Conservation (phyloP, 768 basidiomycete genomes). For the Boletus sp. region DNA sequence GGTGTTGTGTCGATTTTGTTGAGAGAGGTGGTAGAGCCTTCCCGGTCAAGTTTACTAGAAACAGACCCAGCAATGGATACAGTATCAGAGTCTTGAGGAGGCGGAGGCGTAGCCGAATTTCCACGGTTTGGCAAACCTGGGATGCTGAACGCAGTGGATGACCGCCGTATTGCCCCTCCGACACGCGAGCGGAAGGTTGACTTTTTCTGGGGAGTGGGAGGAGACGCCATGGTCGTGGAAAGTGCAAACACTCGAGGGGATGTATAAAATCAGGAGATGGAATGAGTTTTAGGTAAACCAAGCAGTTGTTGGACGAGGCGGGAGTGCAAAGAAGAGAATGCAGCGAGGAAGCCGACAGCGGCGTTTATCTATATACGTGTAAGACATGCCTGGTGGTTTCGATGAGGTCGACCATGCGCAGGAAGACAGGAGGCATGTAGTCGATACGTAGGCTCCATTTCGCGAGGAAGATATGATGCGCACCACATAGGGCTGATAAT, state of each 20-base stretch:
- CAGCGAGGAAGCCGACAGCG: conserved; percentile 19
- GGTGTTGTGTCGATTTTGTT: conserved; percentile 35
- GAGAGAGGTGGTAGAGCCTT: conserved; percentile 30
- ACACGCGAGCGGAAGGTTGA: conserved; percentile 56
- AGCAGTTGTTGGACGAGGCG: conserved; percentile 11
- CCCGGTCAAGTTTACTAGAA: conserved; percentile 29
- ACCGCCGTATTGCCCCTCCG: conserved; percentile 58
- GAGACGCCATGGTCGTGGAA: conserved; percentile 29
- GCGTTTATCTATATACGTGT: conserved; percentile 30
- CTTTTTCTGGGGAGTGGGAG: conserved; percentile 36
- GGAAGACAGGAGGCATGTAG: conserved; percentile 24
- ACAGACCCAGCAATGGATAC: conserved; percentile 26
- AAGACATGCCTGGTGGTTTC: conserved; percentile 34
- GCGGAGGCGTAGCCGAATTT: conserved; percentile 23
- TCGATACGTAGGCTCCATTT: conserved; percentile 19
- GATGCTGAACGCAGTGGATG: conserved; percentile 54
- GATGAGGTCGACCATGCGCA: conserved; percentile 34
- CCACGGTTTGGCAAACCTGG: conserved; percentile 33
- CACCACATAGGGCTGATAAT: conserved; percentile 34
- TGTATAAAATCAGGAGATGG: conserved; percentile 9
- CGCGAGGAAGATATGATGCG: conserved; percentile 31
- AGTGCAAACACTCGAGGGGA: neutral
- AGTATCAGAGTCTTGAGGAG: conserved; percentile 29
- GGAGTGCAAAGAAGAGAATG: conserved; percentile 21
- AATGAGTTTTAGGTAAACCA: conserved; percentile 10